A percentile compares a stretch with the other conserved stretches of the same genome.
Evolutionary conservation across 495 filamentous ascomycete species (phyloP).

Genomic region (Aspergillus bridgeri): DNA sequence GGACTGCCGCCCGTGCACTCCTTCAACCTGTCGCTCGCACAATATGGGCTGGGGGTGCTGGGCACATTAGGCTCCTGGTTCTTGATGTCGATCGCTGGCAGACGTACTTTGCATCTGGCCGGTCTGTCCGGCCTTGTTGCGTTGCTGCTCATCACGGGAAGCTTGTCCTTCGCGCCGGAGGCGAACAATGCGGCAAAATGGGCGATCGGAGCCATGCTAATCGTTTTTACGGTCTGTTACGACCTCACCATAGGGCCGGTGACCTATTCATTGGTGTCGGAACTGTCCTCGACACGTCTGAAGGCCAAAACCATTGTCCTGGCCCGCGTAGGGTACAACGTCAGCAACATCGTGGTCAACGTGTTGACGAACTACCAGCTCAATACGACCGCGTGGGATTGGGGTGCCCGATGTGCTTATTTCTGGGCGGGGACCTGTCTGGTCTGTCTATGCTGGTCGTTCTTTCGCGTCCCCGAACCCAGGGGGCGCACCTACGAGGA

Average conservation of each 20-base stretch:
- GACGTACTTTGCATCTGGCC: constrained; percentile 60
- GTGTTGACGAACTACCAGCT: constrained; percentile 66
- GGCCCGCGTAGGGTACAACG: constrained; percentile 62
- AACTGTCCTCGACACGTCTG: constrained; percentile 61
- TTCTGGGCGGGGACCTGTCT: constrained; percentile 67
- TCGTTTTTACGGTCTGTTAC: constrained; percentile 64
- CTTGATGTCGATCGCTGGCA: constrained; percentile 59
- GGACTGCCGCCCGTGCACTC: constrained; percentile 54
- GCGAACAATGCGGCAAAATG: constrained; percentile 23
- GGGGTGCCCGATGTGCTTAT: constrained; percentile 62
- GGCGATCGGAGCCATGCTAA: constrained; percentile 50
- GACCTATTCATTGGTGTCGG: constrained; percentile 66
- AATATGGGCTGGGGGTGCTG: constrained; percentile 62
- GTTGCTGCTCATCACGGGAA: constrained; percentile 62
- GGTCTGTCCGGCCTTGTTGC: constrained; percentile 55
- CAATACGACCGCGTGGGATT: constrained; percentile 63
- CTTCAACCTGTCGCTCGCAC: constrained; percentile 62
- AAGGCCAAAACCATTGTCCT: constrained; percentile 65
- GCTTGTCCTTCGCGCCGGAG: constrained; percentile 57
- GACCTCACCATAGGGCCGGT: constrained; percentile 68
- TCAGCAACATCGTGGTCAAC: constrained; percentile 58
- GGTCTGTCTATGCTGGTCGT: constrained; percentile 60
- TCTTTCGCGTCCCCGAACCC: constrained; percentile 66
- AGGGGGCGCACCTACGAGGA: constrained; percentile 62
- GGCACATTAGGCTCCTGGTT: constrained; percentile 66